Percentiles rank a stretch among this genome's conserved stretches.
These are phyloP conservation scores for Streptanthus diversifolius DNA, from an alignment of 345 rosid species.

Conservation along the genomic window DNA sequence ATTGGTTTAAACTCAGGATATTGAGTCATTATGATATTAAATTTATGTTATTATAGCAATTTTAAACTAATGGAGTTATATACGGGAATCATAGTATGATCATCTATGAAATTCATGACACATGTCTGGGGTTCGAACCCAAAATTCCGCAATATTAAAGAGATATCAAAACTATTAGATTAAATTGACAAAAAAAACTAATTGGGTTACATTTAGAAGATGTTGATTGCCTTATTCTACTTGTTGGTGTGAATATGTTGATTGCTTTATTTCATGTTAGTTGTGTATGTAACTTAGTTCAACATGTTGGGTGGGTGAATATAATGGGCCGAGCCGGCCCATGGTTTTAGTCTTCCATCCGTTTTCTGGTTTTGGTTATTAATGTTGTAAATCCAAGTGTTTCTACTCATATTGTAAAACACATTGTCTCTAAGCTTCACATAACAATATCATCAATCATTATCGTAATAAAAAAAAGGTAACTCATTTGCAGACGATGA, in stretches of 20 bases:
- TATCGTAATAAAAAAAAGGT: neutral
- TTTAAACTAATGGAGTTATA: too few species aligned
- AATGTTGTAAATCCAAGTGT: neutral
- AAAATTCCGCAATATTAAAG: too few species aligned
- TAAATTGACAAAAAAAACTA: too few species aligned
- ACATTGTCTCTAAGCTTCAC: neutral
- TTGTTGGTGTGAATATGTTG: neutral
- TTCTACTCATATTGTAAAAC: neutral
- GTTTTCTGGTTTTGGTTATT: neutral
- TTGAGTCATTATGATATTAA: too few species aligned
- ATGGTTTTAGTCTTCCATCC: neutral
- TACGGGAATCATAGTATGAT: too few species aligned
- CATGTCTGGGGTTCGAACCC: too few species aligned
- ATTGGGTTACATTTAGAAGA: too few species aligned
- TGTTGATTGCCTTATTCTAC: neutral
- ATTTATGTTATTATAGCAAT: too few species aligned
- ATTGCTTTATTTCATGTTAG: neutral
- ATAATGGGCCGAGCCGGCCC: slow-evolving; percentile 3
- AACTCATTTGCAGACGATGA: neutral
- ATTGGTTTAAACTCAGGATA: too few species aligned
- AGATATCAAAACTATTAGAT: too few species aligned
- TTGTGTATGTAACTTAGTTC: neutral
- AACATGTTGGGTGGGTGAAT: neutral
- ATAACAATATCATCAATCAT: slow-evolving; percentile 2
- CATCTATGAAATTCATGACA: too few species aligned